Evolutionary conservation across 768 basidiomycete species (phyloP).

Genomic region (Butyriboletus loyo): DNA sequence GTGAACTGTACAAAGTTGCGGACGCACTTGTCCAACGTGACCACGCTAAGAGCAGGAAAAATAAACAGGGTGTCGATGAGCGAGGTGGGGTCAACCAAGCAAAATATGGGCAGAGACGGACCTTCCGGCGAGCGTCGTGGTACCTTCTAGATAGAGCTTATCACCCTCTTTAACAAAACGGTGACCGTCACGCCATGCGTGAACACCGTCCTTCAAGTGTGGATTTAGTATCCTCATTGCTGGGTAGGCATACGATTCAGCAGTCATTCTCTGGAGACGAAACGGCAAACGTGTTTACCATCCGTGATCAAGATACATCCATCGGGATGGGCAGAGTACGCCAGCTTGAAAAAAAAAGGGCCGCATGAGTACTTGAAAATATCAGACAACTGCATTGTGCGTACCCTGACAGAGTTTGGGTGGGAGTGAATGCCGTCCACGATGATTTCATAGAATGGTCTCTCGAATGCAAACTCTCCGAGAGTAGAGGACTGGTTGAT

Average conservation of each 20-base stretch:
- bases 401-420: slow-evolving; percentile 82
- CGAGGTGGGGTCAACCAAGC: neutral
- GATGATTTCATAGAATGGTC: slow-evolving; percentile 87
- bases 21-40: slow-evolving; percentile 81
- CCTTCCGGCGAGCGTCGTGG: slow-evolving; percentile 88
- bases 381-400: slow-evolving; percentile 22
- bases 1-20: slow-evolving; percentile 84
- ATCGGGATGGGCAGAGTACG: slow-evolving; percentile 78
- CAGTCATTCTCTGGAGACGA: neutral
- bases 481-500: slow-evolving; percentile 34
- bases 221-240: slow-evolving; percentile 89
- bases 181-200: slow-evolving; percentile 85
- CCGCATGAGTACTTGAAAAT: neutral
- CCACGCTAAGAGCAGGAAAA: slow-evolving; percentile 55
- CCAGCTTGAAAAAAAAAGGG: slow-evolving; percentile 47
- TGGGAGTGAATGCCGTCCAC: slow-evolving; percentile 91
- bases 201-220: slow-evolving; percentile 74
- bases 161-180: slow-evolving; percentile 79
- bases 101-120: slow-evolving; percentile 28
- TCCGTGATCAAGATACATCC: slow-evolving; percentile 90
- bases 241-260: slow-evolving; percentile 27
- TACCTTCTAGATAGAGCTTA: slow-evolving; percentile 79
- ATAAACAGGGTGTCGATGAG: neutral
- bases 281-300: slow-evolving; percentile 45
- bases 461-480: slow-evolving; percentile 46